phyloP scores from a whole-genome alignment of 371 early-diverging fungal species.

The Phascolomyces articulosus region DNA sequence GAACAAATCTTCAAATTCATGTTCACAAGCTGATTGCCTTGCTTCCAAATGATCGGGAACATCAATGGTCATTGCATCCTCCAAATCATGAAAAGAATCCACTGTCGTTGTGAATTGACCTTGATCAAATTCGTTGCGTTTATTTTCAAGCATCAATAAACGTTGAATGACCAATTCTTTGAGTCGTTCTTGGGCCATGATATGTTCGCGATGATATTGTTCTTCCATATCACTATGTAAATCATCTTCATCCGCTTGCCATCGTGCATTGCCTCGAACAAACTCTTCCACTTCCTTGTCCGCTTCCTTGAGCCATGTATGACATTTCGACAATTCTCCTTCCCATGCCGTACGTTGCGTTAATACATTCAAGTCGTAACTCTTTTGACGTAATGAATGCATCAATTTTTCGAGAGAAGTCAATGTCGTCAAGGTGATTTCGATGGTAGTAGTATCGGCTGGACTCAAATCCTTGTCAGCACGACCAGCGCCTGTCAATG shows the following conservation, averaged over 20 bases:
- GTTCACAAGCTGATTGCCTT: constrained; percentile 41
- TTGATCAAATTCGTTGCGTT: constrained; percentile 42
- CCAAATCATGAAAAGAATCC: constrained; percentile 48
- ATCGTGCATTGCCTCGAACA: constrained; percentile 35
- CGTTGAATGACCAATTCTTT: constrained; percentile 33
- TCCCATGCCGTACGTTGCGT: constrained; percentile 51
- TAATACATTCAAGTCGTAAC: constrained; percentile 37
- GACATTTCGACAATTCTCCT: constrained; percentile 35
- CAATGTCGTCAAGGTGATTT: constrained; percentile 54
- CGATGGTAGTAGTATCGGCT: constrained; percentile 60
- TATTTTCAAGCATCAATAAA: constrained; percentile 32
- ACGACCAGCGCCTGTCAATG: constrained; percentile 36
- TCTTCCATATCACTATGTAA: constrained; percentile 2
- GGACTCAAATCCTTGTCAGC: constrained; percentile 52
- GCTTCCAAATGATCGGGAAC: constrained; percentile 43
- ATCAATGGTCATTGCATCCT: constrained; percentile 32
- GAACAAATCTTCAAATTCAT: constrained; percentile 35
- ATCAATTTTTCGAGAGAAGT: constrained; percentile 46
- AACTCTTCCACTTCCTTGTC: constrained; percentile 36
- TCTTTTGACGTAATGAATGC: constrained; percentile 33
- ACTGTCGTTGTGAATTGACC: constrained; percentile 43
- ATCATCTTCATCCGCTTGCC: constrained; percentile 31
- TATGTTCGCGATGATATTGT: constrained; percentile 11
- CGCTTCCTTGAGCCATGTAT: constrained; percentile 33
- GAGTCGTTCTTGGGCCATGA: constrained; percentile 28